Evolutionary conservation across 2,329 filamentous ascomycete species (phyloP).

Genomic region (Calonectria pseudoturangicola): DNA sequence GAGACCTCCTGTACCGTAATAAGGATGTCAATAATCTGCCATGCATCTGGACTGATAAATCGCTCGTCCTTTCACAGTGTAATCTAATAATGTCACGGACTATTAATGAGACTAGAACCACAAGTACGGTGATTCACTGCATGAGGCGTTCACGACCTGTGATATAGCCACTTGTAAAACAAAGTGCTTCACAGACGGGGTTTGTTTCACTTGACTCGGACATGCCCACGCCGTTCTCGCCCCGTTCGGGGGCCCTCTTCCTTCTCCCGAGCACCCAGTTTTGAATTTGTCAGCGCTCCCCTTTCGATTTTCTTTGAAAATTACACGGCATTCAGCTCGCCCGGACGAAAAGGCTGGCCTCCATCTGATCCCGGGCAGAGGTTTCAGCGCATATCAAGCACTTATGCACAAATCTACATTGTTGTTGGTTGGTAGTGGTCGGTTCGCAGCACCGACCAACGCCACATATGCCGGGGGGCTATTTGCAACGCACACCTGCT

Average conservation of each 20-base stretch:
- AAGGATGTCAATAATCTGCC: background rate
- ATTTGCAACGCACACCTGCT: background rate
- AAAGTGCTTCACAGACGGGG: background rate
- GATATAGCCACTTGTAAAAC: background rate
- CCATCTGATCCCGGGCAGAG: background rate
- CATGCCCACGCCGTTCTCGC: background rate
- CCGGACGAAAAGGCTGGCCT: background rate
- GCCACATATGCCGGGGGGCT: slow-evolving; percentile 25
- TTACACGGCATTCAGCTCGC: background rate
- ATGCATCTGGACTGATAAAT: background rate
- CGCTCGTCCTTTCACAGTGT: slow-evolving; percentile 11
- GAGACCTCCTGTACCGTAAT: too few species aligned
- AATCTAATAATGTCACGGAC: slow-evolving; percentile 5
- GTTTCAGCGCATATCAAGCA: slow-evolving; percentile 16
- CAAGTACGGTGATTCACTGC: background rate
- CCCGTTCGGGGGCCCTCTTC: background rate
- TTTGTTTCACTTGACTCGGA: background rate
- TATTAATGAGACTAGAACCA: background rate
- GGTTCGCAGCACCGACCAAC: slow-evolving; percentile 27
- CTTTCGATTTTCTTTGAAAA: slow-evolving; percentile 7
- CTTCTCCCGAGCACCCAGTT: background rate
- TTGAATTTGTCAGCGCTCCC: background rate
- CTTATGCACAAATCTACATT: slow-evolving; percentile 10
- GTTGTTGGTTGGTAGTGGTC: slow-evolving; percentile 30
- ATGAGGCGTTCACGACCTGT: background rate